Conservation (phyloP, 2,329 filamentous ascomycete genomes). For the Endoconidiophora laricicola region DNA sequence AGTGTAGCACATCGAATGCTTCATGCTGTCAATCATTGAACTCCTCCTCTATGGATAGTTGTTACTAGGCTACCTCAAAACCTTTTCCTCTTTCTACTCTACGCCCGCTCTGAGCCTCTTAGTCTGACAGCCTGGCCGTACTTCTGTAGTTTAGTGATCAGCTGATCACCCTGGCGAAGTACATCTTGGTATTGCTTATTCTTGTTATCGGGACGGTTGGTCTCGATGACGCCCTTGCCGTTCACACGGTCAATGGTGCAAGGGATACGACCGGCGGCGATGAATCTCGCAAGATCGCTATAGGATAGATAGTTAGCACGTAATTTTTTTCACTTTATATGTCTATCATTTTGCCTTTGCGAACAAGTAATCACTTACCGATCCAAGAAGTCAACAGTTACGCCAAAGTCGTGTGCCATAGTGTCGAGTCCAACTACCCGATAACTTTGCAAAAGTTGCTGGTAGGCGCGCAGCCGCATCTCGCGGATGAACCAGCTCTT, state of each 20-base stretch:
- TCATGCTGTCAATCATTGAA: background rate
- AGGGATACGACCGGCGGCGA: conserved; percentile 80
- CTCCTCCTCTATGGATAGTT: no score
- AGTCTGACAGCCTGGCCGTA: conserved; percentile 93
- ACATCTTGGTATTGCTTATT: conserved; percentile 99
- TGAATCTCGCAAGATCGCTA: conserved; percentile 91
- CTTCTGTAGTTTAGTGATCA: conserved; percentile 98
- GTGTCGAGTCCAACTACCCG: conserved; percentile 89
- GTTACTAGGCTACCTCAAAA: background rate
- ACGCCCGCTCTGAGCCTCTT: conserved; percentile 85
- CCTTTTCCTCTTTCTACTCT: conserved; percentile 15
- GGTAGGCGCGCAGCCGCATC: conserved; percentile 92
- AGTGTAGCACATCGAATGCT: background rate
- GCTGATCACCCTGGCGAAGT: conserved; percentile 89
- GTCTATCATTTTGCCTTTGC: no score
- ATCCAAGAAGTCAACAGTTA: conserved; percentile 91
- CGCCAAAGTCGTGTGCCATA: conserved; percentile 95
- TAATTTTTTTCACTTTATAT: no score
- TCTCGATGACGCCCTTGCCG: conserved; percentile 93
- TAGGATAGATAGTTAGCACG: background rate
- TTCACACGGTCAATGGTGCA: conserved; percentile 97
- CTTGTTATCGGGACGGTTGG: conserved; percentile 94
- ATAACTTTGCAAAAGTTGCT: conserved; percentile 94
- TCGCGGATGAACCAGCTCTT: conserved; percentile 94
- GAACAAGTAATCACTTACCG: conserved; percentile 38